phyloP scores from a whole-genome alignment of 208 protist species.

The Trypanosomatidae sp. region DNA sequence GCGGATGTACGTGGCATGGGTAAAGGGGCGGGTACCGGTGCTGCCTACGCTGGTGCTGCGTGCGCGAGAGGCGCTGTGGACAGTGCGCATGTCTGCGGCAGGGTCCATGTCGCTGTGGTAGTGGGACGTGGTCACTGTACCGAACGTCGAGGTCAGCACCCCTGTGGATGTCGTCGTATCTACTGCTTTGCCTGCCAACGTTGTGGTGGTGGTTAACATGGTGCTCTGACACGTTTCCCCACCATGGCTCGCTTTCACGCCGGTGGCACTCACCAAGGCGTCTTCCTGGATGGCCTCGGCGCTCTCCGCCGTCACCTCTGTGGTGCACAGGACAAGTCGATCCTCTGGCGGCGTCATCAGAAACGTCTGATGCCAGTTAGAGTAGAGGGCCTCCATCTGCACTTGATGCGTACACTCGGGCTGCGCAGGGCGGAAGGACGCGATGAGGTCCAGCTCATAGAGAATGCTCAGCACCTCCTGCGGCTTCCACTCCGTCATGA shows the following conservation, averaged over 20 bases:
- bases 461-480: slow-evolving; percentile 47
- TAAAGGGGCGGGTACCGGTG: slow-evolving; percentile 3
- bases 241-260: neutral
- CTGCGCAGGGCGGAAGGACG: slow-evolving; percentile 26
- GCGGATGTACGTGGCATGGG: slow-evolving; percentile 4
- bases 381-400: slow-evolving; percentile 77
- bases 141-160: neutral
- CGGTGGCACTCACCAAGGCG: neutral
- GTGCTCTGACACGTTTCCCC: neutral
- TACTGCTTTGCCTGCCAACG: neutral
- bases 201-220: neutral
- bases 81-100: neutral
- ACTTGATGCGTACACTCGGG: slow-evolving; percentile 53
- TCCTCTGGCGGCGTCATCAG: slow-evolving; percentile 24
- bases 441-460: slow-evolving; percentile 63
- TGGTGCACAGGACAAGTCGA: slow-evolving; percentile 30
- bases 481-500: slow-evolving; percentile 72
- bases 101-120: neutral
- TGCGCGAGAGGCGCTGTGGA: neutral
- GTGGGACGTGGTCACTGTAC: neutral
- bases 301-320: slow-evolving; percentile 21
- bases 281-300: slow-evolving; percentile 18
- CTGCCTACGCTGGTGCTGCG: slow-evolving; percentile 9
- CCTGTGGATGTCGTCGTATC: neutral
- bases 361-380: slow-evolving; percentile 57